These are phyloP conservation scores for Paramecium sonneborni DNA, from an alignment of 73 alveolate genomes.

Conservation along the genomic window DNA sequence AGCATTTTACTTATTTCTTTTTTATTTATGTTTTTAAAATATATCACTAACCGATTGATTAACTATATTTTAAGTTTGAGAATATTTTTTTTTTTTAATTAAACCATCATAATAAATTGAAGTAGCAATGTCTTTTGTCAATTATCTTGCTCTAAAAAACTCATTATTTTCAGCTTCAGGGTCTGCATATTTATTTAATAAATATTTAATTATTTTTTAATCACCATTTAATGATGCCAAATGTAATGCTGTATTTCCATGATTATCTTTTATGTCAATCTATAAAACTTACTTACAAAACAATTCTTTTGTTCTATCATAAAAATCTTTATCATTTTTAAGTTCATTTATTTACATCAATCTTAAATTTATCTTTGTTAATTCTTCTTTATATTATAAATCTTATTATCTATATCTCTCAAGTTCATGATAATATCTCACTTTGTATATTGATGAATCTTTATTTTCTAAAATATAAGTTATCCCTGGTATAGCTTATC, in stretches of 20 bases:
- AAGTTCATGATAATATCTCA: neutral
- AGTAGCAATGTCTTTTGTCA: neutral
- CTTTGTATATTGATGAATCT: neutral
- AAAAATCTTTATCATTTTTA: neutral
- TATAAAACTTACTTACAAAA: neutral
- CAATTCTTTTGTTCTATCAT: neutral
- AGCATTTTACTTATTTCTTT: neutral
- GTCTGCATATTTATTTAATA: constrained; percentile 25
- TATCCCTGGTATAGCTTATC: neutral
- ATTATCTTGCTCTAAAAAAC: constrained; percentile 26
- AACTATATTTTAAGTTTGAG: neutral
- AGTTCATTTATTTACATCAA: neutral
- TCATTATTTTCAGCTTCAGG: constrained; percentile 46
- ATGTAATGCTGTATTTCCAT: constrained; percentile 70
- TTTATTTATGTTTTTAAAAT: neutral
- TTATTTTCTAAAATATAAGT: neutral
- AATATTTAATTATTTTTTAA: constrained; percentile 30
- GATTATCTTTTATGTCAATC: neutral
- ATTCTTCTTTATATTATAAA: neutral
- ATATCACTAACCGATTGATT: neutral
- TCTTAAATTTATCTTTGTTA: neutral
- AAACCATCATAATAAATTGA: neutral
- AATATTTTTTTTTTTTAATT: neutral
- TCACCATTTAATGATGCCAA: constrained; percentile 64
- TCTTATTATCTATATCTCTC: neutral